Evolutionary conservation across 805 yeast genomes (phyloP).

Genomic region (Phaffomyces antillensis): DNA sequence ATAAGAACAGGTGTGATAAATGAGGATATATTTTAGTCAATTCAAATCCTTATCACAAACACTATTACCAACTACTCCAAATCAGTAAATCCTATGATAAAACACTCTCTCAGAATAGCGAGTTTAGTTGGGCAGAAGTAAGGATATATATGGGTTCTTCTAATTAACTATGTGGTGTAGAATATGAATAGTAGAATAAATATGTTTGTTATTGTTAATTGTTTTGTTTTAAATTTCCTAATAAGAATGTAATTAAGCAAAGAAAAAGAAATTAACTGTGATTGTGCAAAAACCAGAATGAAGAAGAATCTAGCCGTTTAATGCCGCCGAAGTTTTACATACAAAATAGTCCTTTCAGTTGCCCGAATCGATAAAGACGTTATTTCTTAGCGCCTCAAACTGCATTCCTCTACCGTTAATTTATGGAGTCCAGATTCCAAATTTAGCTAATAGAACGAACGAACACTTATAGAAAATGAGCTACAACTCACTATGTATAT

Average conservation of each 20-base stretch:
- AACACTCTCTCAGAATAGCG: neutral
- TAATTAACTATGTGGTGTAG: too few species aligned
- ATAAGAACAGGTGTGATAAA: too few species aligned
- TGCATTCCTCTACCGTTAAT: neutral
- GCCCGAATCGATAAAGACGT: conserved; percentile 1
- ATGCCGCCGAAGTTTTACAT: neutral
- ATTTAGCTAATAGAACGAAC: too few species aligned
- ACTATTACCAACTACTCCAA: neutral
- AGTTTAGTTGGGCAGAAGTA: too few species aligned
- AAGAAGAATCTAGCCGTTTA: too few species aligned
- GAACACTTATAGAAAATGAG: too few species aligned
- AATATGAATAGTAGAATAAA: too few species aligned
- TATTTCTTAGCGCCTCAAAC: neutral
- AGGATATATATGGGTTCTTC: neutral
- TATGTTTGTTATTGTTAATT: too few species aligned
- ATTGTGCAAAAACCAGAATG: neutral
- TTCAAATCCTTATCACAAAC: conserved; percentile 2
- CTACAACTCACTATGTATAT: too few species aligned
- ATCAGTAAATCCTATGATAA: neutral
- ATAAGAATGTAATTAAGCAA: neutral
- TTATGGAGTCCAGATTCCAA: too few species aligned
- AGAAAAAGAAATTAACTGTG: conserved; percentile 1
- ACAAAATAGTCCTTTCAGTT: neutral
- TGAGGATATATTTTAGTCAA: neutral
- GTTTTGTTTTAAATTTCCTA: too few species aligned